phyloP scores from a whole-genome alignment of 2,329 filamentous ascomycete genomes.

The Magnaporthales sp. region DNA sequence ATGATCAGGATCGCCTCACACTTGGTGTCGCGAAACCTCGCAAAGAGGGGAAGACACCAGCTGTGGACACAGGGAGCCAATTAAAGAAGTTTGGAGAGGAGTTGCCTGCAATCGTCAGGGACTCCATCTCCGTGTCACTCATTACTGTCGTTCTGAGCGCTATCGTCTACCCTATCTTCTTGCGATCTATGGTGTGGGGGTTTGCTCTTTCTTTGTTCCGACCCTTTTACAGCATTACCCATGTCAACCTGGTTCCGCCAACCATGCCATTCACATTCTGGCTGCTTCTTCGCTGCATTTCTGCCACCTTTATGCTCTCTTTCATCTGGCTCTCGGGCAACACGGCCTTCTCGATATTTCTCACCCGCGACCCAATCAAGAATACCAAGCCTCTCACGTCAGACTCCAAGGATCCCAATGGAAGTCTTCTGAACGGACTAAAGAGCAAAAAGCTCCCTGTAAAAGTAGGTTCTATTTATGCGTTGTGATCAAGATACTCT shows the following conservation, averaged over 20 bases:
- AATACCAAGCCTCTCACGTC: slow-evolving; percentile 74
- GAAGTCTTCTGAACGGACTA: slow-evolving; percentile 75
- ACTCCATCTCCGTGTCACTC: slow-evolving; percentile 30
- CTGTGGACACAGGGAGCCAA: slow-evolving; percentile 17
- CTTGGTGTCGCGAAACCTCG: slow-evolving; percentile 28
- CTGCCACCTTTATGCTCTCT: slow-evolving; percentile 58
- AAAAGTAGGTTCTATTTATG: slow-evolving; percentile 30
- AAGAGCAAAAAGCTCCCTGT: slow-evolving; percentile 74
- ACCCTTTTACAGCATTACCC: slow-evolving; percentile 66
- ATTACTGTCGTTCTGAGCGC: slow-evolving; percentile 35
- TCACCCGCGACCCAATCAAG: slow-evolving; percentile 75
- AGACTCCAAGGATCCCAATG: slow-evolving; percentile 85
- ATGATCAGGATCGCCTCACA: slow-evolving; percentile 62
- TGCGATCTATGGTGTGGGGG: slow-evolving; percentile 59
- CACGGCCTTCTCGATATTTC: slow-evolving; percentile 68
- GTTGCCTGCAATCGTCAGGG: slow-evolving; percentile 29
- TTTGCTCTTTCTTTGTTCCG: slow-evolving; percentile 63
- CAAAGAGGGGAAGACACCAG: slow-evolving; percentile 8
- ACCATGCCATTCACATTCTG: slow-evolving; percentile 46
- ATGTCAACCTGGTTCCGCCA: slow-evolving; percentile 54
- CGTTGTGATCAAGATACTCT: not conserved
- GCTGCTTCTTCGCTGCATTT: slow-evolving; percentile 45
- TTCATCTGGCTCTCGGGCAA: slow-evolving; percentile 73
- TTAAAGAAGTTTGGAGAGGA: slow-evolving; percentile 26
- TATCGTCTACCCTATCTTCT: slow-evolving; percentile 51